Evolutionary conservation across 139 green algal species (phyloP), one percentile per base, ranked within the genome.

Genomic region (Picochlorum sp.): DNA sequence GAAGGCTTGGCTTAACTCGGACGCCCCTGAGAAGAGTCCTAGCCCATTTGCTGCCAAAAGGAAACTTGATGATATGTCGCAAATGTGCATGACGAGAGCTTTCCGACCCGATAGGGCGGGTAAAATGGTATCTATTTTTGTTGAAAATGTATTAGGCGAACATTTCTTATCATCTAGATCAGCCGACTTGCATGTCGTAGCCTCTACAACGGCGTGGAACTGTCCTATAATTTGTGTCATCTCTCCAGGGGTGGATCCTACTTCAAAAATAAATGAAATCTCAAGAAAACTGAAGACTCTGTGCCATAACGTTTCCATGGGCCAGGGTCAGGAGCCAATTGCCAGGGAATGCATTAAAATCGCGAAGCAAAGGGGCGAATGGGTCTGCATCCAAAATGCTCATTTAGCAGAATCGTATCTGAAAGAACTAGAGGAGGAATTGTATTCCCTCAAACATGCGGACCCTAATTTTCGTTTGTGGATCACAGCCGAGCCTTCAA

Each of bases 371-470:
- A 88, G 95, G 77, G 91, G 91, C 23, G 83, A 92, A 63, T 97
- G 91, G 91, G 88, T 97, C 61, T 83, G 97, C 68, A 82, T 97
- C 57, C 91, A 97, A 76, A 97, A 97, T 84, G 92, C 89, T 20
- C 91, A 97, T 81, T 80, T 97, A 38, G 87, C 87, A 15, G 79
- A 95, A 55, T 70, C 63, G 15, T 96, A 96, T 83, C 76, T 97
- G 37, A 81, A 75, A 23, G 91, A 97, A 80, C 69, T 97, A 61
- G 91, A 97, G 78, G 67, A 80, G 57, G 76, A 81, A n/a, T 67
- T 93, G 55, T 50, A 69, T 73, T 16, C 9, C 23, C 51, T 67
- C 11, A 78, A 86, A 38, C 69, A 78, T 9, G 56, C 83, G 1
- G 77, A 91, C 65, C 75, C 84, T 44, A 74, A 85, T 74, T 96